Base-by-base conservation (phyloP, 2,329 filamentous ascomycete genomes). In the Niveomyces coronatus region DNA sequence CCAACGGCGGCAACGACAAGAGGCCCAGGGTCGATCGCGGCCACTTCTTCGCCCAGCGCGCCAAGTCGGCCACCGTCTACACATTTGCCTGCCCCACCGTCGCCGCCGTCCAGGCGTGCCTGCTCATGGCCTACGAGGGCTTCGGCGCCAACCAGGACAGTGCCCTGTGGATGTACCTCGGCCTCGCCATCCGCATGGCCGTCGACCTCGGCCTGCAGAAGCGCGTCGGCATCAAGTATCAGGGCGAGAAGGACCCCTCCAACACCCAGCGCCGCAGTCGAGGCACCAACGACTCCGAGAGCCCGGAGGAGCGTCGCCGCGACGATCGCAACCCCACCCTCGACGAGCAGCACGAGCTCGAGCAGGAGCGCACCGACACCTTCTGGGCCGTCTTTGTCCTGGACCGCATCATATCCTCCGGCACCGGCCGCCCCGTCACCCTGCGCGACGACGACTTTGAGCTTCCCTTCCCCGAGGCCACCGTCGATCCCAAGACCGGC, bases 321-420 rank as follows among this genome's bases (percentile, higher is more conserved):
- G 61, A 63, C 11, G 62, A 65, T 4, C 61, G 68, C 15, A 49
- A 54, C 0, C 53, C 59, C 43, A 71, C 55, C 41, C 64, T 58
- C 2, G 55, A 61, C 37, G 77, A 79, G 50, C 75, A 72, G 56
- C 70, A 64, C 45, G 80, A 74, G 49, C 73, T 84, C 4, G 85
- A 93, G 49, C 77, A 86, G 45, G 86, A 93, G 53, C 75, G 85
- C 13, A 79, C 86, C 30, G 85, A 94, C 50, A 89, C 86, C 0
- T 87, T 94, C 47, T 94, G 86, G 86, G 80, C 85, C 4, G 82
- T 94, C 9, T 93, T 93, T 56, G 81, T 93, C 46, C 71, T 94
- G 2, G 86, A 94, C 51, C 73, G 86, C 15, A 81, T 89, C 44
- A 89, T 94, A 18, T 93, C 86, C 0, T 89, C 84, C 0, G 86